phyloP scores from a whole-genome alignment of 192 early-diverging fungal genomes.

The Coemansia interrupta region DNA sequence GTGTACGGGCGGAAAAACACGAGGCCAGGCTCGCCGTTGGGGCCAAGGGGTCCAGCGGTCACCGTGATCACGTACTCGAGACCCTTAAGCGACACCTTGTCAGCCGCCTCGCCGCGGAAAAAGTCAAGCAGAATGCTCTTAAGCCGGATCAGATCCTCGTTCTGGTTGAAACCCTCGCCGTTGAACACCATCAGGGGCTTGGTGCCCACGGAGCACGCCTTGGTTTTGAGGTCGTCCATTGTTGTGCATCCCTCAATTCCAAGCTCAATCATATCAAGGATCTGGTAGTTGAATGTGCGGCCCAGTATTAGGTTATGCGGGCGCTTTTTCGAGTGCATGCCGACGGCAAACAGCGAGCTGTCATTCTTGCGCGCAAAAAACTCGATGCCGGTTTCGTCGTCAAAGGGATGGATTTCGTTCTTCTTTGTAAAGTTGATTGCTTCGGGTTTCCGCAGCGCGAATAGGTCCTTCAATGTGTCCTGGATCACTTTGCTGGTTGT shows the following conservation, averaged over 20 bases:
- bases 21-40: slow-evolving; percentile 59
- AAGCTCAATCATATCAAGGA: slow-evolving; percentile 95
- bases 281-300: slow-evolving; percentile 88
- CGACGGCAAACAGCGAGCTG: slow-evolving; percentile 83
- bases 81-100: slow-evolving; percentile 78
- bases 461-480: slow-evolving; percentile 86
- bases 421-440: slow-evolving; percentile 87
- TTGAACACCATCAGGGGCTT: slow-evolving; percentile 87
- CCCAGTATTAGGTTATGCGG: slow-evolving; percentile 90
- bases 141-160: slow-evolving; percentile 66
- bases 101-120: slow-evolving; percentile 75
- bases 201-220: slow-evolving; percentile 79
- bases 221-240: slow-evolving; percentile 69
- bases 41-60: slow-evolving; percentile 63
- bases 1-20: slow-evolving; percentile 83
- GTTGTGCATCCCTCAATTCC: slow-evolving; percentile 69
- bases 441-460: slow-evolving; percentile 84
- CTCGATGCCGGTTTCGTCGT: slow-evolving; percentile 85
- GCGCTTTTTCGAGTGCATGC: slow-evolving; percentile 92
- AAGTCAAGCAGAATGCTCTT: slow-evolving; percentile 87
- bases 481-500: slow-evolving; percentile 81
- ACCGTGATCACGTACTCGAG: slow-evolving; percentile 86
- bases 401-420: slow-evolving; percentile 95
- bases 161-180: slow-evolving; percentile 79
- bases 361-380: slow-evolving; percentile 97